A percentile compares a stretch with the other conserved stretches of the same genome.
Evolutionary conservation across 1,139 yeast genomes (phyloP).

Genomic region (Pneumocystis jirovecii): DNA sequence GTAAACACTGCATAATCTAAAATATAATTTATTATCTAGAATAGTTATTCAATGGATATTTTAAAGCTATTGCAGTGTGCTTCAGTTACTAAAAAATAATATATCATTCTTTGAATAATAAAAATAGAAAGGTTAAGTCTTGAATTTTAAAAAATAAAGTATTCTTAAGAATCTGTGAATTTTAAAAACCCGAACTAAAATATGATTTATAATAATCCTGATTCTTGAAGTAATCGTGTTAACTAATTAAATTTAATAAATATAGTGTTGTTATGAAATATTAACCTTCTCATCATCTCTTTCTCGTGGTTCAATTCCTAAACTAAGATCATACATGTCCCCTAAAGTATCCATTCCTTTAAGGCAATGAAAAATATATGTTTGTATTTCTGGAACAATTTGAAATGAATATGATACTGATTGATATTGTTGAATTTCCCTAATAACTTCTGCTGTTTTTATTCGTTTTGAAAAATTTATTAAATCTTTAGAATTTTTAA

Average conservation of each 20-base stretch:
- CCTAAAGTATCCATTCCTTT: constrained; percentile 13
- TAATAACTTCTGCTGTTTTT: constrained; percentile 59
- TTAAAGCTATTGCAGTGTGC: background rate
- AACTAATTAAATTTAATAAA: constrained; percentile 2
- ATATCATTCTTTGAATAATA: background rate
- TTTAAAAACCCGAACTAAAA: background rate
- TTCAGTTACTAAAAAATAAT: background rate
- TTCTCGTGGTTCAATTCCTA: constrained; percentile 17
- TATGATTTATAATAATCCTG: constrained; percentile 14
- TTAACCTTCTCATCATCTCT: constrained; percentile 15
- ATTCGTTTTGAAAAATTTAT: constrained; percentile 69
- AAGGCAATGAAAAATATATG: constrained; percentile 16
- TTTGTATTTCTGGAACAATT: constrained; percentile 52
- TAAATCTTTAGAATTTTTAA: constrained; percentile 38
- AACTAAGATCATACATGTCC: constrained; percentile 15
- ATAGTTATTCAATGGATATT: background rate
- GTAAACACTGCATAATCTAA: background rate
- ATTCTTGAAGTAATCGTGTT: constrained; percentile 16
- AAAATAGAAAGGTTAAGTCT: background rate
- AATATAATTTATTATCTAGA: background rate
- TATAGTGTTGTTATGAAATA: background rate
- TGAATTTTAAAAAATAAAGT: background rate
- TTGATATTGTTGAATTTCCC: constrained; percentile 65
- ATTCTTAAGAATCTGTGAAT: background rate
- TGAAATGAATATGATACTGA: constrained; percentile 47